These are phyloP conservation scores for Fusarium longipes DNA, from an alignment of 2,329 filamentous ascomycete species.

Conservation along the genomic window DNA sequence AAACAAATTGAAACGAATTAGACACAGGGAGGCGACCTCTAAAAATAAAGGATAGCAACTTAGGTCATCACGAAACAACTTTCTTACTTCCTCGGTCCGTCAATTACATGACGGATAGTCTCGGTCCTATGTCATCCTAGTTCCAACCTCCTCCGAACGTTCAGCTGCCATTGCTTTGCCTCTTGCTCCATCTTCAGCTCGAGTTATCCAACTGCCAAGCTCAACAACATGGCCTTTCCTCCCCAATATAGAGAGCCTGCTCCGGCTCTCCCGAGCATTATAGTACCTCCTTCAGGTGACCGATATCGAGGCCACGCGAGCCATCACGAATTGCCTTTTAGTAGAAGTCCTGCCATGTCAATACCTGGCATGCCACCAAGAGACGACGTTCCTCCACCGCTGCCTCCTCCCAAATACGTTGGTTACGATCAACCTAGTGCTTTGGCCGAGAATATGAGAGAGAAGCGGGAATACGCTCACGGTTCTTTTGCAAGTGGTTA, in stretches of 20 bases:
- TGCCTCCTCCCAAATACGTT: conserved; percentile 59
- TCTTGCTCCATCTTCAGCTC: conserved; percentile 45
- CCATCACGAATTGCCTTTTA: conserved; percentile 49
- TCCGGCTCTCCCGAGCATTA: conserved; percentile 53
- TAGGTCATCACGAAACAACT: conserved; percentile 16
- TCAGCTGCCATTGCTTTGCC: conserved; percentile 45
- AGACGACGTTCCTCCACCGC: conserved; percentile 55
- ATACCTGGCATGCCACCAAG: conserved; percentile 55
- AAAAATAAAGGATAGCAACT: conserved; percentile 2
- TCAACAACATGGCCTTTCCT: conserved; percentile 52
- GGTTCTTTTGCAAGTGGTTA: conserved; percentile 54
- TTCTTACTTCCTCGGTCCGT: conserved; percentile 20
- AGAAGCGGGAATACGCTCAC: conserved; percentile 47
- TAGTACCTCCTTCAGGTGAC: conserved; percentile 47
- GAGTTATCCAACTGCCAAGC: conserved; percentile 35
- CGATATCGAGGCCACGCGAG: conserved; percentile 45
- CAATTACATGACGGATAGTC: conserved; percentile 44
- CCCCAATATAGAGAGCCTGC: conserved; percentile 52
- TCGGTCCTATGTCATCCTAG: conserved; percentile 41
- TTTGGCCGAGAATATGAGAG: conserved; percentile 46
- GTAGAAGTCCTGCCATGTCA: conserved; percentile 54
- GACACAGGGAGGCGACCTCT: conserved; percentile 22
- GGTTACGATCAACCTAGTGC: conserved; percentile 50
- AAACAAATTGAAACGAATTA: not conserved
- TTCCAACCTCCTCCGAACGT: conserved; percentile 30